Percentiles rank a stretch among this genome's conserved stretches.
phyloP scores from a whole-genome alignment of 345 rosid species.

The Eucalyptus cloeziana region DNA sequence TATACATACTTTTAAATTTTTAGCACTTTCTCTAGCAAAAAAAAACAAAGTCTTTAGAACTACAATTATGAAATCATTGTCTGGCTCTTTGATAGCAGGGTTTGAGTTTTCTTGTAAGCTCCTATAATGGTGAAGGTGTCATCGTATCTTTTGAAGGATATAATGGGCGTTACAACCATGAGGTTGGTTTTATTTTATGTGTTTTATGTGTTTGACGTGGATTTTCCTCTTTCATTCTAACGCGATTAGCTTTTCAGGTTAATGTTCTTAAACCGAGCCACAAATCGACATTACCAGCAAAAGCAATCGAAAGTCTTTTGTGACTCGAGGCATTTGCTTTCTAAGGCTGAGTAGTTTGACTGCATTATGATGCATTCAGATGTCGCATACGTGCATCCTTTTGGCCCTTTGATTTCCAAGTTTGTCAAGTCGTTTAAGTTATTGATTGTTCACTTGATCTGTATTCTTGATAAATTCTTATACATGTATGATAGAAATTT shows the following conservation, averaged over 20 bases:
- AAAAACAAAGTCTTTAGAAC: neutral
- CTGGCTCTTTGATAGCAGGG: conserved; percentile 39
- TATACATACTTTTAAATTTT: neutral
- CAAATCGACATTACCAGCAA: conserved; percentile 74
- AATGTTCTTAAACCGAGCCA: conserved; percentile 86
- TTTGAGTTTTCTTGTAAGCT: conserved; percentile 71
- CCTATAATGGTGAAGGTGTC: conserved; percentile 74
- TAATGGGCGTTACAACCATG: conserved; percentile 86
- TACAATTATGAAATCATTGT: neutral
- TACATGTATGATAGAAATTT: neutral
- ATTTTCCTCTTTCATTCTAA: neutral
- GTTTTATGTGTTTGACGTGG: neutral
- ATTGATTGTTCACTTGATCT: neutral
- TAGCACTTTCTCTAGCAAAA: neutral
- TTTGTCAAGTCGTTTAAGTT: neutral
- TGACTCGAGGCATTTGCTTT: neutral
- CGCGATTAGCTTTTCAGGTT: conserved; percentile 28
- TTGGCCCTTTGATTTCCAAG: neutral
- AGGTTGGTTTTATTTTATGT: conserved; percentile 29
- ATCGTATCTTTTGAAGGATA: conserved; percentile 88
- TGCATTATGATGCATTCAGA: neutral
- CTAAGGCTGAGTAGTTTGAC: neutral
- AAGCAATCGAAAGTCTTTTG: conserved; percentile 33
- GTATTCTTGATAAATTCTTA: neutral
- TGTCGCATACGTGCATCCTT: neutral